Evolutionary conservation across 495 filamentous ascomycete species (phyloP), one percentile per base, ranked within the genome.

Genomic region (Neurospora terricola): DNA sequence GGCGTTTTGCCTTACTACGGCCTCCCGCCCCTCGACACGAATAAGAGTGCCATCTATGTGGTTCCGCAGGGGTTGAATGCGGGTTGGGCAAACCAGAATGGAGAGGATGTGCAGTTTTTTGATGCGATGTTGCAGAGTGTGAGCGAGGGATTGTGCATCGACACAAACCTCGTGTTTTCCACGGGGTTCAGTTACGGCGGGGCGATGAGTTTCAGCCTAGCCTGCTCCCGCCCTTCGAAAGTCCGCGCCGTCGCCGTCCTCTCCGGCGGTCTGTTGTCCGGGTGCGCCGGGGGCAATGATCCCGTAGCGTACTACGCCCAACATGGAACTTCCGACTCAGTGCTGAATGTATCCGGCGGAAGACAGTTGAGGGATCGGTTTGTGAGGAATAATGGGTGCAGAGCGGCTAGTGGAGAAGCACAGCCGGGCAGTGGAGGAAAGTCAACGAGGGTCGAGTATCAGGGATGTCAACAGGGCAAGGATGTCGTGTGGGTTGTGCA

Each of bases 111-210:
- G 3, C 76, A 79, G 5, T 84, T 87, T 71, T 80, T 84, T 54
- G 77, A 82, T 48, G 27, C 78, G 37, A 75, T 87, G 36, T 75
- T 84, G 42, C 73, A 82, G 72, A 74, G 77, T 16, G 69, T 84
- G 21, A 81, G 84, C 54, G 76, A 72, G 45, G 83, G 82, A 30
- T 81, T 86, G 48, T 87, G 86, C 75, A 75, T 87, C 8, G 81
- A 87, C 71, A 72, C 79, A 45, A 80, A 74, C 48, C 79, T 82
- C n/a, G 78, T 82, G 78, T 82, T 72, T 87, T 84, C 80, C 2
- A 84, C 81, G 5, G 85, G 85, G 14, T 87, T 85, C 78, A 83
- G 81, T 75, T 87, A 83, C 76, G 85, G 85, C 37, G 85, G 79
- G n/a, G 82, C 80, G 39, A 86, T 86, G 85, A 84, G 82, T 80